Base-by-base conservation (phyloP, 371 early-diverging fungal species). In the Batkoa obscura region DNA sequence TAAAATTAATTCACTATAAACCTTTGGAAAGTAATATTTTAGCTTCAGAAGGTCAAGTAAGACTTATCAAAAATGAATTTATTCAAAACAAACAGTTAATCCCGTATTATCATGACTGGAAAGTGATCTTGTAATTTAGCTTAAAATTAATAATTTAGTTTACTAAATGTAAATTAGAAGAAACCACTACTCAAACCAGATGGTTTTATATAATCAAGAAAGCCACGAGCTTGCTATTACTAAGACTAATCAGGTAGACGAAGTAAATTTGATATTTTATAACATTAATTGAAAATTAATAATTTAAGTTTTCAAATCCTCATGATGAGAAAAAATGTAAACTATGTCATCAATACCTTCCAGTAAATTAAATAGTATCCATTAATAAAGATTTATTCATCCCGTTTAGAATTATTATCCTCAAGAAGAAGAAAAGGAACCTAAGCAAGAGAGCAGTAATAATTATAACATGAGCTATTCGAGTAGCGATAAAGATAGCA, bases 111-210 rank as follows among this genome's bases (percentile, higher is more conserved):
- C 60, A 67, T 8, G 70, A 72, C n/a, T 74, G 74, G 74, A 66
- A 70, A 3, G 68, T 74, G n/a, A 74, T 74, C 41, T 50, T 72
- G 74, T 74, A 66, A 61, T 69, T 58, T n/a, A 33, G 10, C 12
- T 2, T 56, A 50, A 3, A 12, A 13, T n/a, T 53, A 36, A 30
- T 39, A 9, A 4, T 15, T 23, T 2, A n/a, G 30, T 50, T 57
- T 32, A 1, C 42, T 42, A 50, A 6, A 5, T 12, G 6, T 34
- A 1, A 17, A 10, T 2, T 57, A 66, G 61, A 30, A 57, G 59
- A 45, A 56, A 62, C 37, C 59, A 60, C 13, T 43, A 43, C 8
- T 33, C 64, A 1, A 62, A 64, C 15, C 69, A 65, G 33, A 47
- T 60, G 2, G 65, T 66, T 10, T 52, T 66, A 15, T 63, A 66